Conservation (phyloP, 495 filamentous ascomycete genomes). For the Podospora pseudoanserina region DNA sequence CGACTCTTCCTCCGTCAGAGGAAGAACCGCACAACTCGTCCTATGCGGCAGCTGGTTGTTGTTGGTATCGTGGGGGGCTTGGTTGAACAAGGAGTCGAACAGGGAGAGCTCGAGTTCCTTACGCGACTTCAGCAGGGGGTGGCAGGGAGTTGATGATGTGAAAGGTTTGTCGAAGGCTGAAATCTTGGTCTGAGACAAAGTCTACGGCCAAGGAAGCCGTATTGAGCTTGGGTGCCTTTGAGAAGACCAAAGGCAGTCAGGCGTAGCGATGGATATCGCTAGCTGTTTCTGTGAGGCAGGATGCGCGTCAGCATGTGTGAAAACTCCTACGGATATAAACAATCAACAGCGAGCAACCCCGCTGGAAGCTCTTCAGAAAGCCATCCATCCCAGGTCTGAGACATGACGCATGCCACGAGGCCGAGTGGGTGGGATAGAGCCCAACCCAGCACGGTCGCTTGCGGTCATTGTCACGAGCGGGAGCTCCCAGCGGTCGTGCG, state of each 20-base stretch:
- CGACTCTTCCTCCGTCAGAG: conserved; percentile 93
- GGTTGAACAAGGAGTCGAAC: conserved; percentile 54
- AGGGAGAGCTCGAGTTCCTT: conserved; percentile 45
- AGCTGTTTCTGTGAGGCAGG: neutral
- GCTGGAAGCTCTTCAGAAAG: neutral
- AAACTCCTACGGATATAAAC: neutral
- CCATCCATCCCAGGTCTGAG: conserved; percentile 1
- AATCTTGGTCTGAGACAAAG: conserved; percentile 76
- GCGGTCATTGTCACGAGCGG: neutral
- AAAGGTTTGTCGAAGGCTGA: conserved; percentile 55
- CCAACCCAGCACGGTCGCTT: neutral
- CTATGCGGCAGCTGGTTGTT: conserved; percentile 96
- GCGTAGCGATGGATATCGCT: conserved; percentile 2
- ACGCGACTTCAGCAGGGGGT: conserved; percentile 51
- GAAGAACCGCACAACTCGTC: conserved; percentile 93
- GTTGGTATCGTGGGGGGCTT: conserved; percentile 52
- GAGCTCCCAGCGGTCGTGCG: neutral
- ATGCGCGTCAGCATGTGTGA: conserved; percentile 3
- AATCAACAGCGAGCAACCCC: neutral
- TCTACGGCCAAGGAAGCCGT: conserved; percentile 70
- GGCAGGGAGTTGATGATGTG: conserved; percentile 62
- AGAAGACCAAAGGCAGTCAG: conserved; percentile 61
- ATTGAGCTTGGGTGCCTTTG: conserved; percentile 60
- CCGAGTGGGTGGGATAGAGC: neutral
- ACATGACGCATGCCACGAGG: neutral